Percentiles rank a stretch among this genome's conserved stretches.
phyloP scores from a whole-genome alignment of 306 rosid genomes.

The Amphicarpaea edgeworthii region DNA sequence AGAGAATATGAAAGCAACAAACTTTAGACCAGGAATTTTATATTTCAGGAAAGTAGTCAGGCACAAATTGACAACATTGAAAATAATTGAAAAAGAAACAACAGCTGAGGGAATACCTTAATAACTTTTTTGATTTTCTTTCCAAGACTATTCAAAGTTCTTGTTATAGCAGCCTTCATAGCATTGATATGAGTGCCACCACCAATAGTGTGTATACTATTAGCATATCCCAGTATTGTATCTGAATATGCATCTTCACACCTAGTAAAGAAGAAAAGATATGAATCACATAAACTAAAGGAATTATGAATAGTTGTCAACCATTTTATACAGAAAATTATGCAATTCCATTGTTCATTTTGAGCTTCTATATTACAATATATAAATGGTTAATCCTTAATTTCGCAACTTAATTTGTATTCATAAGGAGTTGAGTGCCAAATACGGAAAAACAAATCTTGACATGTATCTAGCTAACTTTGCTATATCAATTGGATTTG shows the following conservation, averaged over 20 bases:
- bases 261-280: constrained; percentile 64
- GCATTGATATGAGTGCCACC: constrained; percentile 99
- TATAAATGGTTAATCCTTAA: constrained; percentile 19
- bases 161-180: constrained; percentile 86
- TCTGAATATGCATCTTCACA: constrained; percentile 98
- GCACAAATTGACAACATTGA: not conserved
- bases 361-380: constrained; percentile 7
- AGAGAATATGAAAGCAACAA: not conserved
- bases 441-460: constrained; percentile 18
- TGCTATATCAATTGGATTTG: constrained; percentile 6
- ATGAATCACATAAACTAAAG: constrained; percentile 33
- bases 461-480: constrained; percentile 17
- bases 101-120: constrained; percentile 66
- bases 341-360: constrained; percentile 29
- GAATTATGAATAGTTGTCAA: constrained; percentile 33
- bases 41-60: constrained; percentile 19
- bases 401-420: constrained; percentile 33
- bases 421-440: not conserved
- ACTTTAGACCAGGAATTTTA: constrained; percentile 8
- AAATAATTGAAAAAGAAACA: constrained; percentile 6
- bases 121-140: constrained; percentile 88
- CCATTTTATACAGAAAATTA: constrained; percentile 34
- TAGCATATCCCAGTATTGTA: constrained; percentile 95
- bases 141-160: constrained; percentile 86
- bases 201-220: constrained; percentile 92